Conservation (phyloP, 2,329 filamentous ascomycete genomes). For the Gremmenia infestans region DNA sequence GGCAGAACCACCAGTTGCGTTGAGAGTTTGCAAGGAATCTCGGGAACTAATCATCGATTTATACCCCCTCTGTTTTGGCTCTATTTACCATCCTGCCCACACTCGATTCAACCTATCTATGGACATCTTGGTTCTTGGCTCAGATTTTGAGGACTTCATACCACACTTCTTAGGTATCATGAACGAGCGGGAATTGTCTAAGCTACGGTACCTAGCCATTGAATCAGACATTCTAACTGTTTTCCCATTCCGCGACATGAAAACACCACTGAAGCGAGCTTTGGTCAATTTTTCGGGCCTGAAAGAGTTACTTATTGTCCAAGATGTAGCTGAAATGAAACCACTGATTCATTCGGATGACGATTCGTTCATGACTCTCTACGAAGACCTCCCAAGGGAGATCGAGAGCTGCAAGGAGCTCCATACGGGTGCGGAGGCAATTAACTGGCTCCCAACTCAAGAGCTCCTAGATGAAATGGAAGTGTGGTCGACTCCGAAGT, state of each 20-base stretch:
- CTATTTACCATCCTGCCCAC: conserved; percentile 8
- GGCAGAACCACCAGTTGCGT: conserved; percentile 4
- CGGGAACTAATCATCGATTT: conserved; percentile 5
- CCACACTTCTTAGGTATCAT: conserved; percentile 17
- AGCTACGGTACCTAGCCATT: conserved; percentile 13
- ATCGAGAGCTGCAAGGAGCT: not conserved
- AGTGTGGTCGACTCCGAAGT: conserved; percentile 4
- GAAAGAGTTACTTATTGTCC: conserved; percentile 2
- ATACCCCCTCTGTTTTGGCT: conserved; percentile 19
- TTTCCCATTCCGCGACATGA: not conserved
- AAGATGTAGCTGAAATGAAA: not conserved
- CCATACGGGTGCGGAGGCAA: not conserved
- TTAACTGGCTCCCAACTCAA: not conserved
- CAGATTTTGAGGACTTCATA: conserved; percentile 6
- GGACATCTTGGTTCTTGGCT: conserved; percentile 15
- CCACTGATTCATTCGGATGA: not conserved
- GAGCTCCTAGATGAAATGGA: not conserved
- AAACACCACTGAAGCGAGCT: not conserved
- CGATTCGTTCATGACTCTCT: conserved; percentile 1
- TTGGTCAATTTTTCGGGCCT: not conserved
- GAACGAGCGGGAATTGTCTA: conserved; percentile 5
- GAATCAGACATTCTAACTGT: not conserved
- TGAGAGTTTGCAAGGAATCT: conserved; percentile 16
- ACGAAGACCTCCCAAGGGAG: conserved; percentile 6
- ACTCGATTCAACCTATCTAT: conserved; percentile 18